phyloP scores from a whole-genome alignment of 129 eudicot genomes.

The Kitagawia praeruptora region DNA sequence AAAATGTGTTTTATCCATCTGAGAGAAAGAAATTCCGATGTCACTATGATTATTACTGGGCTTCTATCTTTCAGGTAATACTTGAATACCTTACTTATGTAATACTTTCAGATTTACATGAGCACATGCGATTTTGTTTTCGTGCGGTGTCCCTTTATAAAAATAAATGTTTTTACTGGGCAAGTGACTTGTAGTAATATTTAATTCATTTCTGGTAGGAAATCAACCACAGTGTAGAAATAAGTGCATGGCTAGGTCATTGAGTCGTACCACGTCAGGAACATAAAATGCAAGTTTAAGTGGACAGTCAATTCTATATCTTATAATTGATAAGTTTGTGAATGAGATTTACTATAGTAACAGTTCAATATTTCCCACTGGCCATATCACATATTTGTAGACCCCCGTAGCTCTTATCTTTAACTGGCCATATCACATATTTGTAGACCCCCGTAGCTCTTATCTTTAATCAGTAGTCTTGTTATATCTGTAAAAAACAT shows the following conservation, averaged over 20 bases:
- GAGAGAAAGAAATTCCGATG: constrained; percentile 88
- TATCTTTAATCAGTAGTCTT: not conserved
- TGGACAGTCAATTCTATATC: not conserved
- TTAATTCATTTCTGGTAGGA: not conserved
- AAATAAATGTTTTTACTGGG: not conserved
- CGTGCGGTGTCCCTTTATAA: not conserved
- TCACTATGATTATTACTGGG: constrained; percentile 96
- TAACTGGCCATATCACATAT: too few relatives aligned
- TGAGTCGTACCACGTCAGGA: not conserved
- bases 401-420: not conserved
- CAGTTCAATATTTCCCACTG: not conserved
- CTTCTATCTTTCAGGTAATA: constrained; percentile 83
- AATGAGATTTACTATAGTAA: not conserved
- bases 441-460: not conserved
- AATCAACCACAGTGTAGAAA: not conserved
- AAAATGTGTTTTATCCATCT: constrained; percentile 76
- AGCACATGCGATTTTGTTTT: not conserved
- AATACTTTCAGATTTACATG: not conserved
- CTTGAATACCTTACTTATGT: not conserved
- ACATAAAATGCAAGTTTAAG: not conserved
- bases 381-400: not conserved
- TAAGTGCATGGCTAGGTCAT: not conserved
- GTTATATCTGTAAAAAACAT: not conserved
- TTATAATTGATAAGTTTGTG: not conserved
- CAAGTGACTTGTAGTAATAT: not conserved